Percentiles rank a stretch among this genome's conserved stretches.
Evolutionary conservation across 257 asterid genomes (phyloP).

Genomic region (Solanum gandarillasii): DNA sequence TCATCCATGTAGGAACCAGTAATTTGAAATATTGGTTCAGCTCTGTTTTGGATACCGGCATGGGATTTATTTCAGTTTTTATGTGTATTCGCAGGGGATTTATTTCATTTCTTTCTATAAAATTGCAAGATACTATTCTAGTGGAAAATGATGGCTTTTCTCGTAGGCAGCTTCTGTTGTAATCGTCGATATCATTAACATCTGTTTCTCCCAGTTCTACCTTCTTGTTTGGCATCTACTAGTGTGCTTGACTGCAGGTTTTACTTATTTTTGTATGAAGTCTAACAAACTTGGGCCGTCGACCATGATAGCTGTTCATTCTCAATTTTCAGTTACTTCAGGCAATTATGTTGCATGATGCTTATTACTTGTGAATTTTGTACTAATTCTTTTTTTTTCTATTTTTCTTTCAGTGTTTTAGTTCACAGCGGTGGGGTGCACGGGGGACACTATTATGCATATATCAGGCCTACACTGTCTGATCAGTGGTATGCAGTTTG

Average conservation of each 20-base stretch:
- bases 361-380: background rate
- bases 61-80: background rate
- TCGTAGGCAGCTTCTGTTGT: background rate
- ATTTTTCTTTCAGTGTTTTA: background rate
- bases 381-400: background rate
- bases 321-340: background rate
- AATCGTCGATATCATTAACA: background rate
- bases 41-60: background rate
- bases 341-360: background rate
- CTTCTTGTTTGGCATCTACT: background rate
- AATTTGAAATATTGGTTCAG: background rate
- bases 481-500: constrained; percentile 23
- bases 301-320: background rate
- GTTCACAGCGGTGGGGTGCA: constrained; percentile 39
- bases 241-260: background rate
- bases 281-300: background rate
- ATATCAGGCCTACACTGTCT: constrained; percentile 28
- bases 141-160: background rate
- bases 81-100: background rate
- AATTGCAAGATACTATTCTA: background rate
- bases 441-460: constrained; percentile 36
- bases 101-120: background rate
- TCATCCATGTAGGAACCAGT: background rate
- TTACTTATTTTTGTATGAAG: background rate
- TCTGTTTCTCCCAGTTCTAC: background rate